These are phyloP conservation scores for Diaporthe australafricana DNA, from an alignment of 2,329 filamentous ascomycete genomes.

Conservation along the genomic window DNA sequence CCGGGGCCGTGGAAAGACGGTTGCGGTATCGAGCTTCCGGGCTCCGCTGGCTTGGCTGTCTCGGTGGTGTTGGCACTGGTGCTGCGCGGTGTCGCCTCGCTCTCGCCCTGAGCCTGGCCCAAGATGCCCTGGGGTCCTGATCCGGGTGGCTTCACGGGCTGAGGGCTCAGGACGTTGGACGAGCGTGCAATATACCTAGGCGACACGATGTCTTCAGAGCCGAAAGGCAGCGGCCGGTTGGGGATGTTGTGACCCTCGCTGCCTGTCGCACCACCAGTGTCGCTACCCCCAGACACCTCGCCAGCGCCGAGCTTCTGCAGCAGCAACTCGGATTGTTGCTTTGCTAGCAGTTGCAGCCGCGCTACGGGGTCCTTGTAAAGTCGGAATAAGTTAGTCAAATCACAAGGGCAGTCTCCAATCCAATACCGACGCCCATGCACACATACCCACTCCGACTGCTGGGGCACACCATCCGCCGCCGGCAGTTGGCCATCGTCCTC, in stretches of 20 bases:
- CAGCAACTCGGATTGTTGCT: slow-evolving; percentile 73
- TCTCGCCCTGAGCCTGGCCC: slow-evolving; percentile 34
- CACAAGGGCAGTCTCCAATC: slow-evolving; percentile 65
- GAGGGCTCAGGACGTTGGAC: slow-evolving; percentile 51
- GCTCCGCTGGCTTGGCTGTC: slow-evolving; percentile 16
- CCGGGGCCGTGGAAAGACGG: slow-evolving; percentile 64
- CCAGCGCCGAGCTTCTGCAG: slow-evolving; percentile 61
- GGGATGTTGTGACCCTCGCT: slow-evolving; percentile 53
- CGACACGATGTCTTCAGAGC: slow-evolving; percentile 60
- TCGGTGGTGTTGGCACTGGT: slow-evolving; percentile 20
- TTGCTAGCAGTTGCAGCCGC: slow-evolving; percentile 77
- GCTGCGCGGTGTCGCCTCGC: slow-evolving; percentile 36
- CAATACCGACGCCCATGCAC: slow-evolving; percentile 64
- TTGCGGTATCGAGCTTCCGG: slow-evolving; percentile 47
- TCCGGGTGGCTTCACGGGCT: slow-evolving; percentile 46
- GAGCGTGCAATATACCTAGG: slow-evolving; percentile 58
- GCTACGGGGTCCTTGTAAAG: slow-evolving; percentile 74
- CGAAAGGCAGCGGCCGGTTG: slow-evolving; percentile 62
- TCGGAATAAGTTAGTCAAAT: slow-evolving; percentile 64
- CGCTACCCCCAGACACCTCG: slow-evolving; percentile 36
- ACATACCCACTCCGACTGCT: slow-evolving; percentile 96
- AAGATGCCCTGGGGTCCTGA: slow-evolving; percentile 42
- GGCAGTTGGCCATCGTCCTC: slow-evolving; percentile 72
- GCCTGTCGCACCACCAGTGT: slow-evolving; percentile 5
- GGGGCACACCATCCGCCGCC: slow-evolving; percentile 83